Percentiles rank a stretch among this genome's conserved stretches.
Evolutionary conservation across 2,329 filamentous ascomycete species (phyloP).

Genomic region (Volutella citrinella): DNA sequence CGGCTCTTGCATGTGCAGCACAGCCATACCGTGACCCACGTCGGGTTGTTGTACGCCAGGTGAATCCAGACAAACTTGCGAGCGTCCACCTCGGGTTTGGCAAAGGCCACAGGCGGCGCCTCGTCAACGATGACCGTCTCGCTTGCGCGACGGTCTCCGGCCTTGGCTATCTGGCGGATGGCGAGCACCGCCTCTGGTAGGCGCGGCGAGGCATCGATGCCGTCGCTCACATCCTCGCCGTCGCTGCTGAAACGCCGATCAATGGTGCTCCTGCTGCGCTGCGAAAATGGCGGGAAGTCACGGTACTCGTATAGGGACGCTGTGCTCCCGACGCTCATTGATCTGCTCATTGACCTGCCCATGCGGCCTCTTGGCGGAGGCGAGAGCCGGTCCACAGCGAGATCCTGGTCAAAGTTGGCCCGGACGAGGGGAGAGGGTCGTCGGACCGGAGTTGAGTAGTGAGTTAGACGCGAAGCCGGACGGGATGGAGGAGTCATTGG

Average conservation of each 20-base stretch:
- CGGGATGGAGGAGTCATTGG: slow-evolving; percentile 24
- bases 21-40: slow-evolving; percentile 51
- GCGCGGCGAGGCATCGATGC: slow-evolving; percentile 27
- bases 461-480: slow-evolving; percentile 26
- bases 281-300: slow-evolving; percentile 35
- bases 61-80: slow-evolving; percentile 59
- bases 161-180: slow-evolving; percentile 23
- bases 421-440: slow-evolving; percentile 32
- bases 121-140: slow-evolving; percentile 30
- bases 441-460: slow-evolving; percentile 27
- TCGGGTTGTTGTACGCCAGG: slow-evolving; percentile 54
- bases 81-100: slow-evolving; percentile 29
- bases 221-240: slow-evolving; percentile 17
- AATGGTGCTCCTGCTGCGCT: slow-evolving; percentile 31
- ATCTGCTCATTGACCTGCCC: slow-evolving; percentile 32
- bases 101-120: slow-evolving; percentile 27
- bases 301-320: slow-evolving; percentile 29
- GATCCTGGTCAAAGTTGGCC: slow-evolving; percentile 36
- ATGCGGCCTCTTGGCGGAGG: slow-evolving; percentile 30
- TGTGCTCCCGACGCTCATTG: slow-evolving; percentile 32
- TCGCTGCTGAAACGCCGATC: slow-evolving; percentile 20
- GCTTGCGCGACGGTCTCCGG: slow-evolving; percentile 14
- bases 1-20: no score
- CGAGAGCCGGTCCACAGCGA: slow-evolving; percentile 36
- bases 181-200: slow-evolving; percentile 33